Base-by-base conservation (phyloP, 2,329 filamentous ascomycete genomes). In the Fusarium coicis region DNA sequence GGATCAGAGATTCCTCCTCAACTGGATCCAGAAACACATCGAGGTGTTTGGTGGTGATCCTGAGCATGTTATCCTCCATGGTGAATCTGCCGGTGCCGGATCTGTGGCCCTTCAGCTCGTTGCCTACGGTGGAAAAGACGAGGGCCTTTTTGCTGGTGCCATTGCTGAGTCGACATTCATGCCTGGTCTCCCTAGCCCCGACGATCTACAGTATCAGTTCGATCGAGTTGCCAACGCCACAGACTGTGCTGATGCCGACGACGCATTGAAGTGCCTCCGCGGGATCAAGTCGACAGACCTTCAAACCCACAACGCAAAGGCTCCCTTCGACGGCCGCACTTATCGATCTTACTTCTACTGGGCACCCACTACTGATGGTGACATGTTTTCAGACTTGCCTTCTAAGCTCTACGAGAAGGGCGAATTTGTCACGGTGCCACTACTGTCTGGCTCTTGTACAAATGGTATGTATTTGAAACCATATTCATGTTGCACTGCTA, bases 21-120 rank as follows among this genome's bases (percentile, higher is more conserved):
- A 87, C 55, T 93, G 91, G 91, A 86, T 92, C 0, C 85, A 89
- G 74, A 81, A 85, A 40, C 83, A 93, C 66, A 91, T 93, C 46
- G 77, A 80, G 36, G 79, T 85, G 79, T 91, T 91, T 68, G 88
- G 90, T 12, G 90, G 90, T 2, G 86, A 91, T 71, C 87, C 88
- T 1, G 76, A 84, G 30, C 87, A 88, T 70, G 87, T 92, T 36
- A 87, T 90, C 1, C 86, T 92, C 52, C 87, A 90, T 68, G 89
- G 90, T 6, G 85, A 86, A n/a, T 91, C 88, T 6, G 88, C 90
- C 4, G 90, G 90, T 10, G 90, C 84, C 7, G 89, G 87, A 6
- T 89, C 88, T 18, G 88, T 91, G 2, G 84, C 85, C 7, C 81
- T 89, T 68, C 88, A 90, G 62, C 78, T 90, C 5, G 79, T 83